These are phyloP conservation scores for Meredithiella fracta DNA, from an alignment of 2,329 filamentous ascomycete genomes.

Conservation along the genomic window DNA sequence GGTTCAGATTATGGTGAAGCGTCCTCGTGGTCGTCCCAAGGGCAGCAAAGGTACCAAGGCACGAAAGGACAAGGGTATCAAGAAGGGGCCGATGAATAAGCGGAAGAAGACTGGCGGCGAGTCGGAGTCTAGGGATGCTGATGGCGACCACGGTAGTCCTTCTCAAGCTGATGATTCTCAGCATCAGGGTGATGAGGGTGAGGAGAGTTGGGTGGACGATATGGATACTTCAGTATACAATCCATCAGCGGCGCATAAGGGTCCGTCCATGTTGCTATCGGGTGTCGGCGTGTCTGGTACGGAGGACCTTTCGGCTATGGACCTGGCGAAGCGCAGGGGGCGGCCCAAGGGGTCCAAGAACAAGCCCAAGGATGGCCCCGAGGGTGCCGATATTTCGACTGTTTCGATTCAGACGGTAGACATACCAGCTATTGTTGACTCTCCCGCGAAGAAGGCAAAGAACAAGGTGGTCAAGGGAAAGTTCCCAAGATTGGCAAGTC, in stretches of 20 bases:
- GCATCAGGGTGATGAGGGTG: not conserved
- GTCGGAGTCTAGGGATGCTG: not conserved
- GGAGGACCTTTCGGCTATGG: not conserved
- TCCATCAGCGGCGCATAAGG: too few species aligned
- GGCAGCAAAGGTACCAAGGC: conserved; percentile 33
- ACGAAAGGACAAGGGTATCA: conserved; percentile 22
- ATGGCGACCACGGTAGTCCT: not conserved
- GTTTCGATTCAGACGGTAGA: not conserved
- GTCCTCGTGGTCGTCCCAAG: conserved; percentile 30
- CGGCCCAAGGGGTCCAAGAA: conserved; percentile 38
- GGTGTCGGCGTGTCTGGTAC: too few species aligned
- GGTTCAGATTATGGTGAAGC: conserved; percentile 19
- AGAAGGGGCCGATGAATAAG: conserved; percentile 10
- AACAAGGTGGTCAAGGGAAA: conserved; percentile 15
- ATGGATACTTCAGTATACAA: not conserved
- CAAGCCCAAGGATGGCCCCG: conserved; percentile 21
- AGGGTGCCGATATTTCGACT: not conserved
- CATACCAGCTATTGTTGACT: not conserved
- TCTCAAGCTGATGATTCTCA: not conserved
- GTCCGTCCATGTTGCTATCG: too few species aligned
- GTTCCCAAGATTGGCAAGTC: conserved; percentile 11
- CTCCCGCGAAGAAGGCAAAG: not conserved
- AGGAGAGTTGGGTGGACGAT: conserved; percentile 10
- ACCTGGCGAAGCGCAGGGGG: conserved; percentile 30
- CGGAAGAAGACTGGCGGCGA: not conserved